Base-by-base conservation (phyloP, 208 protist species). In the Vickermania ingenoplastis region DNA sequence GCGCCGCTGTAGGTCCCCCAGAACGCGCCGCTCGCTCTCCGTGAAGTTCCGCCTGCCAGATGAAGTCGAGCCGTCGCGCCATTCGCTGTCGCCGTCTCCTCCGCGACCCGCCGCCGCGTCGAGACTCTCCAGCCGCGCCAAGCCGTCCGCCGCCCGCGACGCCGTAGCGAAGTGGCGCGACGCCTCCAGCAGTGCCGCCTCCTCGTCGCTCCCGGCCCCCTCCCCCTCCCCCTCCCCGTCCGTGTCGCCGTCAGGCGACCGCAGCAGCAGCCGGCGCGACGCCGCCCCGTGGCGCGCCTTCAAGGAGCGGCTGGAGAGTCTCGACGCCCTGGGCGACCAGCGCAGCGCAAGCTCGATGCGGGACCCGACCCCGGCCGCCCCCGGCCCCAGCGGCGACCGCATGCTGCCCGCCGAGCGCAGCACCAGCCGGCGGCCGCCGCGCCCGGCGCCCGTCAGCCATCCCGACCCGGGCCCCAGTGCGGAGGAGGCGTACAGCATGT, bases 401-500 rank as follows among this genome's bases (percentile, higher is more conserved):
- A n/a, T 45, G 7, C 11, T 45, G 36, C 36, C 11, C 36, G 11
- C 11, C 17, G 36, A 45, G 36, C 7, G 17, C 11, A 17, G 11
- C 11, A 17, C 7, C 36, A n/a, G 36, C 17, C 11, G 17, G 36
- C 36, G 36, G 11, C 17, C 36, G 36, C 36, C 36, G 17, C 17
- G 11, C 36, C 11, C 36, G 17, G 17, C 36, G 11, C 7, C 7
- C 7, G 11, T 45, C 11, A 45, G 36, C 36, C 36, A 45, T 17
- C 17, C 36, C 17, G 36, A 45, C 36, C 36, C 36, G 36, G 36
- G 11, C 17, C 36, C 36, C 11, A 69, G 69, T 64, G 83, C 77
- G 77, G 78, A 85, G 57, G 62, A 72, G 2, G 58, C 65, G 27
- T 82, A 89, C 66, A 78, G 79, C 49, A 66, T 67, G n/a, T 85